A percentile compares a stretch with the other conserved stretches of the same genome.
These are phyloP conservation scores for Moelleriella libera DNA, from an alignment of 2,329 filamentous ascomycete genomes.

Conservation along the genomic window DNA sequence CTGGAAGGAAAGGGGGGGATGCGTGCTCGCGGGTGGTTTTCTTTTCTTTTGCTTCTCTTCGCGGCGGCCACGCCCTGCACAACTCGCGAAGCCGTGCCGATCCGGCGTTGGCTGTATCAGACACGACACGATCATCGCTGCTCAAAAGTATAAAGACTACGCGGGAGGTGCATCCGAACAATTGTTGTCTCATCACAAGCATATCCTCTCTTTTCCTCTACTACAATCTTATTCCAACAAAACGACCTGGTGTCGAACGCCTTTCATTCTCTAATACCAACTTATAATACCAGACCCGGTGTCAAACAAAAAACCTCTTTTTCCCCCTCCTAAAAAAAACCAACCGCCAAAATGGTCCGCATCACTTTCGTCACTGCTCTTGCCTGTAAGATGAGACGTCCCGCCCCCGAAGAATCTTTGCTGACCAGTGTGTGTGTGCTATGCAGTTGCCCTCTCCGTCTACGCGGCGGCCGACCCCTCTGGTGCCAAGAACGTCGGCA, in stretches of 20 bases:
- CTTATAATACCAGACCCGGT: neutral
- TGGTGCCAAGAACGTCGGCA: constrained; percentile 11
- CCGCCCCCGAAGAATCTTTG: too few relatives aligned
- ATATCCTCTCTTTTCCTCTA: neutral
- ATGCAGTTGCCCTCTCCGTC: constrained; percentile 5
- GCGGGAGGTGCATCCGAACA: neutral
- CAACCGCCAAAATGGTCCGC: constrained; percentile 18
- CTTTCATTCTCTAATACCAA: neutral
- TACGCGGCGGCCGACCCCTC: constrained; percentile 6
- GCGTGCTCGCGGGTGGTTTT: too few relatives aligned
- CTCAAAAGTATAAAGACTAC: neutral
- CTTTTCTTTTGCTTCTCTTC: too few relatives aligned
- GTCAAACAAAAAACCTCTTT: neutral
- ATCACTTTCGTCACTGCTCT: constrained; percentile 10
- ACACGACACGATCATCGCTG: neutral
- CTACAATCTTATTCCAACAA: neutral
- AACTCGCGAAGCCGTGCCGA: too few relatives aligned
- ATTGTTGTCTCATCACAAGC: neutral
- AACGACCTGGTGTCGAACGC: neutral
- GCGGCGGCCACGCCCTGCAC: too few relatives aligned
- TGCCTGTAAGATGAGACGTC: constrained; percentile 12
- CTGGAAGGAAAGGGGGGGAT: neutral
- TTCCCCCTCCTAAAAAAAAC: too few relatives aligned
- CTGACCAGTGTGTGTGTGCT: neutral
- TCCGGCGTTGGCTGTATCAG: neutral